phyloP scores from a whole-genome alignment of 1,284 basidiomycete genomes.

The Ceratobasidium papillatum region DNA sequence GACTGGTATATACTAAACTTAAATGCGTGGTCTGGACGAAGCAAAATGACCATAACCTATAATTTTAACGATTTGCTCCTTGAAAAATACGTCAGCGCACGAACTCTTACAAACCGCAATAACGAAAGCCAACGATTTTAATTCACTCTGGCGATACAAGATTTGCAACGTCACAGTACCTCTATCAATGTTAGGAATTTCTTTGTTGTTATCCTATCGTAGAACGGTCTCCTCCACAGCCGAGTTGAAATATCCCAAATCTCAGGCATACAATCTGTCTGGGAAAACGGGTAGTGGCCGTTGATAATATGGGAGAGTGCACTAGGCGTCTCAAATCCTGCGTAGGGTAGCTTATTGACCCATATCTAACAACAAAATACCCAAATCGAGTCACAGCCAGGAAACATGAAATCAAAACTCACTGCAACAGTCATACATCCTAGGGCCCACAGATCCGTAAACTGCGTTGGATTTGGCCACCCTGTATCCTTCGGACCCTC shows the following conservation, averaged over 20 bases:
- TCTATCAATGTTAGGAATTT: no score
- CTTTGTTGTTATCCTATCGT: not conserved
- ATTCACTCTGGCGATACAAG: no score
- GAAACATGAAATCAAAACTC: not conserved
- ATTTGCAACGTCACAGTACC: no score
- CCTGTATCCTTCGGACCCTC: not conserved
- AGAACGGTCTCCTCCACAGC: not conserved
- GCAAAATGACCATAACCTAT: no score
- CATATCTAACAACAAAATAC: not conserved
- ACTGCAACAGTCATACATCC: constrained; percentile 24
- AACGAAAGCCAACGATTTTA: no score
- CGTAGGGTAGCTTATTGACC: not conserved
- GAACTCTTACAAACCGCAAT: no score
- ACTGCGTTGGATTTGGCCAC: constrained; percentile 15
- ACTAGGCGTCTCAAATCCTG: not conserved
- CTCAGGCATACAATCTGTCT: not conserved
- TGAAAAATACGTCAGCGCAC: no score
- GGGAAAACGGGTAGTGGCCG: not conserved
- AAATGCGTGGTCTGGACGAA: no score
- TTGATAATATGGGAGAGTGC: not conserved
- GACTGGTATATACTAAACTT: no score
- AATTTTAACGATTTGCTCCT: no score
- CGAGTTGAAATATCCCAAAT: not conserved
- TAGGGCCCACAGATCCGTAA: constrained; percentile 17
- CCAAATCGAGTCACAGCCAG: not conserved